These are phyloP conservation scores for Calonectria naviculata DNA, from an alignment of 2,329 filamentous ascomycete genomes.

Conservation along the genomic window DNA sequence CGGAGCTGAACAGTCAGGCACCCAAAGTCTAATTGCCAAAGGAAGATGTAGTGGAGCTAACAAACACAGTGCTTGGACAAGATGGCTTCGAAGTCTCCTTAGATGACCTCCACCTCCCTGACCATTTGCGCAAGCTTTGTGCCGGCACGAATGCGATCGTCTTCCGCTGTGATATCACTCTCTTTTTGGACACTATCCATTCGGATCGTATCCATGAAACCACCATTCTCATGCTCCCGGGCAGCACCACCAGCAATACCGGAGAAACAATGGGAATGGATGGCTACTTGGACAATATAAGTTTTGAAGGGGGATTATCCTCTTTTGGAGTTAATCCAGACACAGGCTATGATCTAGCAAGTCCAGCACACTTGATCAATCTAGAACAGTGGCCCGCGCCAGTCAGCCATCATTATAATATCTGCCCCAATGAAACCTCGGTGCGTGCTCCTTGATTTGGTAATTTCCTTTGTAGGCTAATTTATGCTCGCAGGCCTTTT, in stretches of 20 bases:
- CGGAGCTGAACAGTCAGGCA: slow-evolving; percentile 41
- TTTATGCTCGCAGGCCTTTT: slow-evolving; percentile 53
- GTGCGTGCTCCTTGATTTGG: slow-evolving; percentile 43
- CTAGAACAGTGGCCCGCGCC: slow-evolving; percentile 58
- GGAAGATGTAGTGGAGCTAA: slow-evolving; percentile 18
- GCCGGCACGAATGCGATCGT: slow-evolving; percentile 50
- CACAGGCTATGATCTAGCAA: slow-evolving; percentile 24
- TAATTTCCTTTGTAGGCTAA: slow-evolving; percentile 7
- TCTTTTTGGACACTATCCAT: slow-evolving; percentile 60
- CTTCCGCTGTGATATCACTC: slow-evolving; percentile 59
- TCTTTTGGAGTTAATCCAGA: too few species aligned
- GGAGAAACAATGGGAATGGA: slow-evolving; percentile 64
- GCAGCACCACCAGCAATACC: slow-evolving; percentile 65
- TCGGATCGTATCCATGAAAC: slow-evolving; percentile 66
- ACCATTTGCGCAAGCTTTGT: slow-evolving; percentile 47
- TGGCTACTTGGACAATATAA: slow-evolving; percentile 59
- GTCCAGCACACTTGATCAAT: slow-evolving; percentile 59
- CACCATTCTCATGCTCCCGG: slow-evolving; percentile 64
- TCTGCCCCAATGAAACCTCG: slow-evolving; percentile 59
- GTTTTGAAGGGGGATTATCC: too few species aligned
- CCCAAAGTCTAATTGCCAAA: background rate
- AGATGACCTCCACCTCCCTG: slow-evolving; percentile 55
- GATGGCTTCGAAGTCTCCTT: slow-evolving; percentile 32
- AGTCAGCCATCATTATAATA: slow-evolving; percentile 57
- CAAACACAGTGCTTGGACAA: slow-evolving; percentile 28